phyloP scores from a whole-genome alignment of 2,329 filamentous ascomycete species.

The Colletotrichum ledebouriae region DNA sequence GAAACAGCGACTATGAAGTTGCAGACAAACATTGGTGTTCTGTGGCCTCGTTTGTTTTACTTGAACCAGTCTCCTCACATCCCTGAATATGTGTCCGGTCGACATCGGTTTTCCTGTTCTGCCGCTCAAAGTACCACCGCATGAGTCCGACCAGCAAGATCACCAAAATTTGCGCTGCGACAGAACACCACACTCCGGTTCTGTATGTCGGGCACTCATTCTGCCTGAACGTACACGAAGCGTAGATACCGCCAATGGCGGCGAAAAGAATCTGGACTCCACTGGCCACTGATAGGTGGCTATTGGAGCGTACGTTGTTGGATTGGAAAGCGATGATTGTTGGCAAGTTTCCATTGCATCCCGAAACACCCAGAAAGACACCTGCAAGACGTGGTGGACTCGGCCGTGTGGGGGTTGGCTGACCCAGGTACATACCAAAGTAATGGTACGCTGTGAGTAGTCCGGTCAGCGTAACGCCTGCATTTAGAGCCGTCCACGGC shows the following conservation, averaged over 20 bases:
- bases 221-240: conserved; percentile 50
- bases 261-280: conserved; percentile 51
- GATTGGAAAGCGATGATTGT: conserved; percentile 44
- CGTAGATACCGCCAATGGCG: conserved; percentile 50
- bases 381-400: neutral
- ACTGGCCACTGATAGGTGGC: conserved; percentile 47
- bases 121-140: conserved; percentile 38
- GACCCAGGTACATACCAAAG: conserved; percentile 41
- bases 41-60: too few species aligned
- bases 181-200: conserved; percentile 48
- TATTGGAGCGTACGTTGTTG: conserved; percentile 52
- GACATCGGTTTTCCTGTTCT: conserved; percentile 38
- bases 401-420: rapidly evolving
- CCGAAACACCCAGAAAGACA: conserved; percentile 42
- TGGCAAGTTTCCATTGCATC: conserved; percentile 41
- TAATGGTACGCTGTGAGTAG: conserved; percentile 30
- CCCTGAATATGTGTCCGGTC: conserved; percentile 37
- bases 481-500: conserved; percentile 47
- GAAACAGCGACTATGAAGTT: too few species aligned
- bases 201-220: conserved; percentile 48
- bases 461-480: conserved; percentile 39
- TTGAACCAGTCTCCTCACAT: neutral
- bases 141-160: conserved; percentile 33
- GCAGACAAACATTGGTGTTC: too few species aligned
- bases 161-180: conserved; percentile 45